Evolutionary conservation across 1,284 basidiomycete species (phyloP).

Genomic region (Flammula alnicola): DNA sequence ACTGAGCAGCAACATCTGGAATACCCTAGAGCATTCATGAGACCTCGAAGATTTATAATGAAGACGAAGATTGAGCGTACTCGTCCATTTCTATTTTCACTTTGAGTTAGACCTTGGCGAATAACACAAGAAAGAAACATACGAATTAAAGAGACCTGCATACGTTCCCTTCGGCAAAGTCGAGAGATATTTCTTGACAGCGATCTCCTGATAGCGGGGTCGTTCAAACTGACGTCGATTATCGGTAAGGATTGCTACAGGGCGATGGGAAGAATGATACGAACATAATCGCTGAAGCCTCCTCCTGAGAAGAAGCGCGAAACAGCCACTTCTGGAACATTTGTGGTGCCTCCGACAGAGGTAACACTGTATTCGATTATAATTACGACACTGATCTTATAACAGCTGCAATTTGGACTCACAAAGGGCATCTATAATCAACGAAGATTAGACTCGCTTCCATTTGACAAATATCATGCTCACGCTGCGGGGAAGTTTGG

Average conservation of each 20-base stretch:
- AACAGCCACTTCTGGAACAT: constrained; percentile 60
- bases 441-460: neutral
- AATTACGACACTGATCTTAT: too few relatives aligned
- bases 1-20: constrained; percentile 67
- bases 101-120: neutral
- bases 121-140: constrained; percentile 12
- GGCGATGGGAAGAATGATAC: constrained; percentile 10
- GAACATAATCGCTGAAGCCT: constrained; percentile 58
- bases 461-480: constrained; percentile 7
- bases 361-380: constrained; percentile 47
- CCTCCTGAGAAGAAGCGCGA: constrained; percentile 59
- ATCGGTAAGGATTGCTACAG: neutral
- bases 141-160: constrained; percentile 54
- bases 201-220: constrained; percentile 54
- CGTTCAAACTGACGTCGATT: constrained; percentile 45
- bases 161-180: constrained; percentile 50
- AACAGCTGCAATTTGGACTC: too few relatives aligned
- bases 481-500: constrained; percentile 60
- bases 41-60: neutral
- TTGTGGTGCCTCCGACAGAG: constrained; percentile 61
- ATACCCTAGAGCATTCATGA: constrained; percentile 38
- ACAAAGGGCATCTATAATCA: constrained; percentile 26
- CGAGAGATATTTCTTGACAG: constrained; percentile 46
- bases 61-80: constrained; percentile 24
- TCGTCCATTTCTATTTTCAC: constrained; percentile 30